These are phyloP conservation scores for Escallonia rubra DNA, from an alignment of 129 eudicot species.

Conservation along the genomic window DNA sequence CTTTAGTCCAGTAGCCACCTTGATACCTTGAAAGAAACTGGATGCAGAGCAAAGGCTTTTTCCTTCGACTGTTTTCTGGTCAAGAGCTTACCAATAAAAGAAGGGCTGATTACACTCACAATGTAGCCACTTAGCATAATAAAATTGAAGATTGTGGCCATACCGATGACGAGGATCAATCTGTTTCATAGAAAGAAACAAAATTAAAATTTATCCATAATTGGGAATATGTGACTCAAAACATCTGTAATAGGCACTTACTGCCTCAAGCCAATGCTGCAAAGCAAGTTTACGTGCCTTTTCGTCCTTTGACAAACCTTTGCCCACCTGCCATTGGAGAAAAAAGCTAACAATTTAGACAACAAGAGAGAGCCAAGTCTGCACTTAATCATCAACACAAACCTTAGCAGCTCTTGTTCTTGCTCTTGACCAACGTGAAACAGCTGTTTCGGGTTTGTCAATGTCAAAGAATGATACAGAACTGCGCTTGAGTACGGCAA, in stretches of 20 bases:
- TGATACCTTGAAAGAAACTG: conserved; percentile 6
- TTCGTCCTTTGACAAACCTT: conserved; percentile 81
- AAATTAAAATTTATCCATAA: not conserved
- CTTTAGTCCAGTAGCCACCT: not conserved
- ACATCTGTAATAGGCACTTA: conserved; percentile 37
- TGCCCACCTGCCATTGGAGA: conserved; percentile 57
- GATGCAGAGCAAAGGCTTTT: not conserved
- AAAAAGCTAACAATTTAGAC: conserved; percentile 10
- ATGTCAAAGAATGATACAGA: conserved; percentile 72
- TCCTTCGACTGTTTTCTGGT: not conserved
- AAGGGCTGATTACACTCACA: conserved; percentile 81
- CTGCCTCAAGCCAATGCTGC: conserved; percentile 97
- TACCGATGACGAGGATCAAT: conserved; percentile 98
- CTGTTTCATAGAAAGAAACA: conserved; percentile 24
- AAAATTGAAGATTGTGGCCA: conserved; percentile 88
- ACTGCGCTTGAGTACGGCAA: conserved; percentile 60
- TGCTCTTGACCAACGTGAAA: conserved; percentile 86
- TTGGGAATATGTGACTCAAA: no score
- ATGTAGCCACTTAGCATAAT: conserved; percentile 70
- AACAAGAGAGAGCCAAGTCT: not conserved
- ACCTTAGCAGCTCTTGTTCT: conserved; percentile 88
- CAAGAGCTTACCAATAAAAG: conserved; percentile 70
- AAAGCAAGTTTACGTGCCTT: conserved; percentile 88
- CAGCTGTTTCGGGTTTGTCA: conserved; percentile 72
- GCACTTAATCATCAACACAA: not conserved